Conservation (phyloP, 2,329 filamentous ascomycete species). For the Hymenoscyphus infarciens region DNA sequence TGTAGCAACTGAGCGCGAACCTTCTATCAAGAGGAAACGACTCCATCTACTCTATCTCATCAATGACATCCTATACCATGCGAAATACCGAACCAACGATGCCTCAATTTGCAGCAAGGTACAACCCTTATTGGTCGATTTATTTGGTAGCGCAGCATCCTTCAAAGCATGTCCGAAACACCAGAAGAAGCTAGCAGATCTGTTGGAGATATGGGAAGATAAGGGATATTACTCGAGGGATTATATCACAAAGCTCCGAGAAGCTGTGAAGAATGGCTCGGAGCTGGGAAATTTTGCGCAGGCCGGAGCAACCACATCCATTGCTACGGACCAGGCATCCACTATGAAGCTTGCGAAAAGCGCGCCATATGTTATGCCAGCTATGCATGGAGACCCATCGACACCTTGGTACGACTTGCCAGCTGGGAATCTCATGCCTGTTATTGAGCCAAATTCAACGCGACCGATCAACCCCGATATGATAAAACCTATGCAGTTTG, state of each 20-base stretch:
- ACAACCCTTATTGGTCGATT: slow-evolving; percentile 55
- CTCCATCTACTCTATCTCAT: slow-evolving; percentile 75
- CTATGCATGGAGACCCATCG: slow-evolving; percentile 70
- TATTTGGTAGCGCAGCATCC: slow-evolving; percentile 56
- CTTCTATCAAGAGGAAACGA: slow-evolving; percentile 63
- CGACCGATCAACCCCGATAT: slow-evolving; percentile 68
- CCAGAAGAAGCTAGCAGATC: slow-evolving; percentile 56
- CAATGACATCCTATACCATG: slow-evolving; percentile 74
- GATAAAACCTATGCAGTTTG: slow-evolving; percentile 69
- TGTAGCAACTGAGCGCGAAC: slow-evolving; percentile 38
- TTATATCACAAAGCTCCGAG: slow-evolving; percentile 55
- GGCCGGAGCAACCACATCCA: slow-evolving; percentile 17
- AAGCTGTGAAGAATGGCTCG: slow-evolving; percentile 48
- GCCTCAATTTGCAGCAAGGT: slow-evolving; percentile 53
- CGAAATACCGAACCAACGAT: slow-evolving; percentile 48
- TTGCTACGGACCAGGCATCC: slow-evolving; percentile 31
- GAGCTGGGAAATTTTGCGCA: slow-evolving; percentile 31
- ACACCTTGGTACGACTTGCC: slow-evolving; percentile 79
- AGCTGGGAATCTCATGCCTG: slow-evolving; percentile 75
- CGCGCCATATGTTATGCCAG: slow-evolving; percentile 68
- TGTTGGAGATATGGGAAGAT: slow-evolving; percentile 69
- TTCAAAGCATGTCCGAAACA: slow-evolving; percentile 63
- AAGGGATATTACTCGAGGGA: slow-evolving; percentile 57
- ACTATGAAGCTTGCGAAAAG: slow-evolving; percentile 53
- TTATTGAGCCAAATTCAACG: slow-evolving; percentile 72